These are phyloP conservation scores for Tagetes erecta DNA, from an alignment of 129 eudicot genomes.

Conservation along the genomic window DNA sequence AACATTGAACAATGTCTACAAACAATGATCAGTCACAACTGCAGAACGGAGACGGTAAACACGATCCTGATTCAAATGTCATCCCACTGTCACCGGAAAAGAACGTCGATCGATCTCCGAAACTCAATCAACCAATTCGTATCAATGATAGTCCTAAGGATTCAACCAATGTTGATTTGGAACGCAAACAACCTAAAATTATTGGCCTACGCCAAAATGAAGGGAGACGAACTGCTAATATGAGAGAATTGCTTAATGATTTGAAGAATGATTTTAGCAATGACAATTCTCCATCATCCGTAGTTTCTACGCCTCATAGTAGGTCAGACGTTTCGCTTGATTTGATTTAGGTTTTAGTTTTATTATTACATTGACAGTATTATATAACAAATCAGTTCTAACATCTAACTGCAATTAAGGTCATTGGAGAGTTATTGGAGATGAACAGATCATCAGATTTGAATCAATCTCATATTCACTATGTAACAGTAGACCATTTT, in stretches of 20 bases:
- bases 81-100: background rate
- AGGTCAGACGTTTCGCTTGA: conserved; percentile 42
- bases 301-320: conserved; percentile 32
- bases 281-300: conserved; percentile 36
- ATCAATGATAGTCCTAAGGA: conserved; percentile 9
- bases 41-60: background rate
- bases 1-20: conserved; percentile 37
- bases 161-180: conserved; percentile 24
- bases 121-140: conserved; percentile 12
- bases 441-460: background rate
- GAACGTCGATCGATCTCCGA: conserved; percentile 25
- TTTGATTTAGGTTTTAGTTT: background rate
- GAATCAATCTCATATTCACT: background rate
- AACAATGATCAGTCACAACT: conserved; percentile 31
- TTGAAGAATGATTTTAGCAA: conserved; percentile 53
- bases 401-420: background rate
- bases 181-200: conserved; percentile 20
- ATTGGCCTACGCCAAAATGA: conserved; percentile 39
- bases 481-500: conserved; percentile 4
- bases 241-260: conserved; percentile 72
- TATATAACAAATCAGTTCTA: background rate
- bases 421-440: background rate
- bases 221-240: conserved; percentile 60
- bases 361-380: background rate
- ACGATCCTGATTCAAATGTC: background rate